Evolutionary conservation across 305 asterid species (phyloP).

Genomic region (Ajuga reptans): DNA sequence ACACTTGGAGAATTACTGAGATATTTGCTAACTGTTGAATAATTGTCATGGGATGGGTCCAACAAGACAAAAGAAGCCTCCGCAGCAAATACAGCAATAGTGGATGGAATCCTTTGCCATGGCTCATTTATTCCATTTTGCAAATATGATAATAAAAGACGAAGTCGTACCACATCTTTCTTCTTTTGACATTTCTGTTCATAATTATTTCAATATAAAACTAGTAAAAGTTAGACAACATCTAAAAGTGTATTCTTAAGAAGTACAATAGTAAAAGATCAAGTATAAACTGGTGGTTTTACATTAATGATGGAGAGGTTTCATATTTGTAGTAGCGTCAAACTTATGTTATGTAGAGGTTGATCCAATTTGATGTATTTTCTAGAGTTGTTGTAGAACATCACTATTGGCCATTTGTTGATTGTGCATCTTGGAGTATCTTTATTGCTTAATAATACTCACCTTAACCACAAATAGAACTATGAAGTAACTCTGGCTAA

Average conservation of each 20-base stretch:
- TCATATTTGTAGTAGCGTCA: not conserved
- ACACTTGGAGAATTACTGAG: slow-evolving; percentile 48
- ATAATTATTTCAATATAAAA: slow-evolving; percentile 23
- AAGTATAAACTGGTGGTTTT: too few relatives aligned
- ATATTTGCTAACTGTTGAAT: slow-evolving; percentile 53
- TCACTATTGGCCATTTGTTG: not conserved
- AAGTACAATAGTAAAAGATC: too few relatives aligned
- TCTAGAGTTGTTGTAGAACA: not conserved
- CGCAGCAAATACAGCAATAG: slow-evolving; percentile 65
- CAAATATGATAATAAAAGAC: slow-evolving; percentile 60
- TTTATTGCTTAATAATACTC: not conserved
- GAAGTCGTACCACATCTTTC: slow-evolving; percentile 57
- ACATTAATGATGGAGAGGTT: too few relatives aligned
- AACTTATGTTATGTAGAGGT: not conserved
- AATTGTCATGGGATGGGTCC: slow-evolving; percentile 62
- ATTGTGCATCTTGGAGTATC: not conserved
- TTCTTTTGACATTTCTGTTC: slow-evolving; percentile 65
- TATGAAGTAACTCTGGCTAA: not conserved
- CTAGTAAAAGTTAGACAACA: slow-evolving; percentile 10
- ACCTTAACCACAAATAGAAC: not conserved
- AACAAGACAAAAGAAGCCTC: slow-evolving; percentile 75
- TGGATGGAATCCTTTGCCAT: slow-evolving; percentile 77
- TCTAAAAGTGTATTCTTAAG: not conserved
- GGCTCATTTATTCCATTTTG: slow-evolving; percentile 76
- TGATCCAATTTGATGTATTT: not conserved